Conservation (phyloP, 192 early-diverging fungal genomes). For the Rhizophagus clarus region DNA sequence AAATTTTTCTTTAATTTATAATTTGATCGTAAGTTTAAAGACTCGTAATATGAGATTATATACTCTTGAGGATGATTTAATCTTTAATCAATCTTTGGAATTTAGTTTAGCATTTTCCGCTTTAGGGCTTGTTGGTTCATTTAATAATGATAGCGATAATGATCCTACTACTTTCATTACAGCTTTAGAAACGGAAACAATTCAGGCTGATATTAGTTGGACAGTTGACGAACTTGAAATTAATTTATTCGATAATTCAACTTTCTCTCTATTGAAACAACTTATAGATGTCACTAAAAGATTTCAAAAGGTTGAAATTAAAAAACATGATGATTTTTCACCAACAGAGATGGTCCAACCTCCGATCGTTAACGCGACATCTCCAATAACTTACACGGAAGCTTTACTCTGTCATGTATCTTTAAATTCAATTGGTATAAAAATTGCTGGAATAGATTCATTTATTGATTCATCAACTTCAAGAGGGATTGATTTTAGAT, state of each 20-base stretch:
- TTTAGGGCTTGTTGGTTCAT: neutral
- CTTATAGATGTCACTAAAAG: neutral
- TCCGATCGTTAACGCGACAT: neutral
- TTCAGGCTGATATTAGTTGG: neutral
- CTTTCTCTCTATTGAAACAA: neutral
- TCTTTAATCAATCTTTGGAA: slow-evolving; percentile 23
- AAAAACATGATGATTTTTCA: too few relatives aligned
- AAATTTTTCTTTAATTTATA: slow-evolving; percentile 24
- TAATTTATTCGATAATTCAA: slow-evolving; percentile 3
- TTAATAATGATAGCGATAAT: neutral
- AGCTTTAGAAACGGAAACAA: slow-evolving; percentile 19
- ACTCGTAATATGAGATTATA: slow-evolving; percentile 14
- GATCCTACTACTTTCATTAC: neutral
- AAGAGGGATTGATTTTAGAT: slow-evolving; percentile 14
- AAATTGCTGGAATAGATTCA: slow-evolving; percentile 18
- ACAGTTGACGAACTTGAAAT: slow-evolving; percentile 19
- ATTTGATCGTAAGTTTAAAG: slow-evolving; percentile 27
- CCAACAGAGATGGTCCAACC: neutral
- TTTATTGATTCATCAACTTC: slow-evolving; percentile 13
- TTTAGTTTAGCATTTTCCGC: slow-evolving; percentile 4
- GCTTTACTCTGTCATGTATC: slow-evolving; percentile 14
- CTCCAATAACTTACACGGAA: slow-evolving; percentile 3
- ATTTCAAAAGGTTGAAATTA: neutral
- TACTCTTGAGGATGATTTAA: slow-evolving; percentile 15
- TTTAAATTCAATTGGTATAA: slow-evolving; percentile 8